These are phyloP conservation scores for Ogataea parapolymorpha DNA, from an alignment of 805 yeast species.

Conservation along the genomic window DNA sequence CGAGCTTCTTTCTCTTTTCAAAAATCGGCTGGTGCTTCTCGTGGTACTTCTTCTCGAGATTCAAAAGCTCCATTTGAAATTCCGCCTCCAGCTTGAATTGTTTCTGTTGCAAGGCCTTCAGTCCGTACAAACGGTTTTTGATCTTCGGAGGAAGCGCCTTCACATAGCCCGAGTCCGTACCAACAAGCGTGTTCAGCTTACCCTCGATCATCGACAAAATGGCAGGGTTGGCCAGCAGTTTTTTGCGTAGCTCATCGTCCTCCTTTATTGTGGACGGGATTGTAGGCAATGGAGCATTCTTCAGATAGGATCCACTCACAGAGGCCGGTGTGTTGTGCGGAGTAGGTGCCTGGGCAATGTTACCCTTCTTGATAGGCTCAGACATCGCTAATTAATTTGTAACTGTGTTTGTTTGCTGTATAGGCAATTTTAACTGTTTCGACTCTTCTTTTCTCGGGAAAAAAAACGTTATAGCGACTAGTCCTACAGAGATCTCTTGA, in stretches of 20 bases:
- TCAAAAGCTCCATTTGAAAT: constrained; percentile 84
- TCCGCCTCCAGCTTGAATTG: constrained; percentile 85
- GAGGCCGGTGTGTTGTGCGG: constrained; percentile 98
- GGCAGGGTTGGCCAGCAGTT: constrained; percentile 67
- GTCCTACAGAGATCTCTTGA: not conserved
- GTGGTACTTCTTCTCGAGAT: constrained; percentile 77
- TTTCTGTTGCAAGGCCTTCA: constrained; percentile 75
- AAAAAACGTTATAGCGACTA: not conserved
- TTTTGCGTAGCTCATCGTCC: constrained; percentile 43
- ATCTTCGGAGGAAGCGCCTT: constrained; percentile 69
- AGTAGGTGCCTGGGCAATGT: constrained; percentile 90
- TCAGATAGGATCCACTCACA: constrained; percentile 69
- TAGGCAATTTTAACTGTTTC: not conserved
- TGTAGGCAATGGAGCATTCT: constrained; percentile 53
- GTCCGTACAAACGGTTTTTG: constrained; percentile 72
- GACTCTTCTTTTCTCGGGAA: not conserved
- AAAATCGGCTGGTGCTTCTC: constrained; percentile 72
- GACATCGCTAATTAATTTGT: constrained; percentile 47
- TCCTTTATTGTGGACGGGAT: constrained; percentile 74
- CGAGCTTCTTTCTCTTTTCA: constrained; percentile 65
- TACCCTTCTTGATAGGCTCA: constrained; percentile 82
- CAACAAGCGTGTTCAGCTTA: constrained; percentile 78
- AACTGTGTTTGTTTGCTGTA: not conserved
- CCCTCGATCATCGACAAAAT: constrained; percentile 86
- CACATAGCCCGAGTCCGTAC: constrained; percentile 83